Percentiles rank a stretch among this genome's conserved stretches.
Evolutionary conservation across 139 green algal species (phyloP).

Genomic region (Auxenochlorella pyrenoidosa): DNA sequence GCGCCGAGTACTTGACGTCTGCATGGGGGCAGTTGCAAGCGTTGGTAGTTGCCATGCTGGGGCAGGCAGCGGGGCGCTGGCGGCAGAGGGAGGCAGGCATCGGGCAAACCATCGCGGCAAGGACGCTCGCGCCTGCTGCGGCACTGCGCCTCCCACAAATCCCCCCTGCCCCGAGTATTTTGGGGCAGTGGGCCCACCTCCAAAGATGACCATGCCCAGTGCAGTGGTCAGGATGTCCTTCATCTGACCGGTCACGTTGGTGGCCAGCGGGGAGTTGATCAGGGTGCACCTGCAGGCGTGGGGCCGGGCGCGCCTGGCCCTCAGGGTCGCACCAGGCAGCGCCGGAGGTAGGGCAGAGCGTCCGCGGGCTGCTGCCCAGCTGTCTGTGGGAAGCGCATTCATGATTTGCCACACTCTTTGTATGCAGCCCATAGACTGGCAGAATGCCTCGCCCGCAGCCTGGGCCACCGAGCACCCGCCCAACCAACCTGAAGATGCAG

Average conservation of each 20-base stretch:
- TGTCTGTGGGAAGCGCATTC: not conserved
- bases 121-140: too few relatives aligned
- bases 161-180: too few relatives aligned
- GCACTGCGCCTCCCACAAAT: too few relatives aligned
- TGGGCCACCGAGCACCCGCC: too few relatives aligned
- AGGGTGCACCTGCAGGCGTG: constrained; percentile 51
- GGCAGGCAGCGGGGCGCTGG: too few relatives aligned
- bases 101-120: too few relatives aligned
- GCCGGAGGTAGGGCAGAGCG: not conserved
- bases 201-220: constrained; percentile 63
- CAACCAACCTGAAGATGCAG: constrained; percentile 61
- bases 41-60: too few relatives aligned
- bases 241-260: constrained; percentile 66
- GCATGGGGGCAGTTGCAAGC: not conserved
- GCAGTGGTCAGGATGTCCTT: constrained; percentile 67
- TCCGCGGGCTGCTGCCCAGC: too few relatives aligned
- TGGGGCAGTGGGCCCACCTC: constrained; percentile 34
- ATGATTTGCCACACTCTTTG: too few relatives aligned
- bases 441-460: too few relatives aligned
- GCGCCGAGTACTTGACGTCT: constrained; percentile 16
- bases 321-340: not conserved
- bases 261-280: constrained; percentile 62
- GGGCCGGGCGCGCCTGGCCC: not conserved
- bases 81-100: too few relatives aligned
- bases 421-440: not conserved